Evolutionary conservation across 352 stramenopile species (phyloP), one percentile per base, ranked within the genome.

Genomic region (Lagenidium sp.): DNA sequence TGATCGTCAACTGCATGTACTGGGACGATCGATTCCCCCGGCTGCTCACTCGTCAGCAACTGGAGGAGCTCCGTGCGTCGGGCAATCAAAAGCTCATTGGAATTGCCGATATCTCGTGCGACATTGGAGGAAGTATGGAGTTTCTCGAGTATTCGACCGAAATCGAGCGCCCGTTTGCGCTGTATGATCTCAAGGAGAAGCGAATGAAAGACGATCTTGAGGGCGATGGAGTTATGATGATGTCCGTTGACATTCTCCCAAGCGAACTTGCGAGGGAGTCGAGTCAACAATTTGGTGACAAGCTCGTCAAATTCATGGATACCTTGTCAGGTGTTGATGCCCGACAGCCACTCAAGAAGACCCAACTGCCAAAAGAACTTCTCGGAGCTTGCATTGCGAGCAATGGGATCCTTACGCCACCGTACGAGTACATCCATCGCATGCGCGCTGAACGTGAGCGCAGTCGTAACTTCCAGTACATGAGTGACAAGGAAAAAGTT

Each of bases 1-100:
- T 97, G 53, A 58, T 98, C 19, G 72, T 98, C 36, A 98, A 98
- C 68, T 90, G 88, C 55, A 97, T 97, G 61, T 98, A 98, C 66
- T 98, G 95, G 95, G 94, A 98, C 44, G 72, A 96, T 40, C 77
- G 88, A 4, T 94, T 93, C 60, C 94, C 95, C 21, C 68, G 93
- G n/a, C 49, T 98, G 19, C 60, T 98, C 34, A 97, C 89, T 7
- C 88, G 93, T 34, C 54, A 95, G 39, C 83, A 98, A 50, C 78
- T 97, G 18, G 63, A 76, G 24, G 50, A 83, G 5, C 55, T 97
- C 43, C 72, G 58, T 44, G 64, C 46, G 7, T 45, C 50, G 35
- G 69, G 68, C 56, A 95, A 92, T 47, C 53, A 68, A 8, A 92
- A 94, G 43, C 65, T 98, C 25, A 57, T 96, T 20, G 82, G 84